Base-by-base conservation (phyloP, 1,284 basidiomycete genomes). In the Heterobasidion annosum region DNA sequence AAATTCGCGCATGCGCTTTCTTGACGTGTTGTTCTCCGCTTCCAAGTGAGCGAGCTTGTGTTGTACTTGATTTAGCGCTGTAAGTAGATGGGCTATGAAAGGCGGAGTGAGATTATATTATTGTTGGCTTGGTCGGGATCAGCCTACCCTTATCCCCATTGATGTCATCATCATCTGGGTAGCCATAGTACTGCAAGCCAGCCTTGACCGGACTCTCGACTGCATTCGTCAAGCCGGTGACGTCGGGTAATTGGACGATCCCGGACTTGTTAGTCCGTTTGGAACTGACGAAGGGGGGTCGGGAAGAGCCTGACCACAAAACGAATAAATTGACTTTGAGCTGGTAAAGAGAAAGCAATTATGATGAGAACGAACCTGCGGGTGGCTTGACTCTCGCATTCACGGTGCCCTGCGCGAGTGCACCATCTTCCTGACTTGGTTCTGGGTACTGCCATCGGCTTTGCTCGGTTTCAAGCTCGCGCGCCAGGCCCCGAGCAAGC, bases 21-120 rank as follows among this genome's bases (percentile, higher is more conserved):
- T 75, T 1, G 90, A 90, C 4, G 89, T 78, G 4, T 82, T 75
- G 61, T 93, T 93, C 64, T 94, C 90, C 1, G 82, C 79, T 63
- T 93, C 89, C 1, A 94, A 75, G 50, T 83, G 74, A 13, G 77
- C 73, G 3, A 91, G 71, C 59, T 84, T 83, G 10, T 75, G 69
- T 58, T 90, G 86, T 3, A 91, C 79, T 3, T 74, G 68, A 52
- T 75, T 80, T 9, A 91, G 73, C 2, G 81, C 83, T 4, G 76
- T 74, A 13, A 84, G 63, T 0, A 89, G 71, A 34, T 79, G 83
- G 8, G 75, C 86, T 83, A 57, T 3, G 49, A 25, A n/a, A 61
- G 49, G 51, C 37, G 56, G 8, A 37, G 25, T 15, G 9, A 19
- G 45, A 58, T 47, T 40, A 34, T 50, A 32, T 19, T 10, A 45